These are phyloP conservation scores for Aspergillus neotritici DNA, from an alignment of 2,329 filamentous ascomycete genomes.

Conservation along the genomic window DNA sequence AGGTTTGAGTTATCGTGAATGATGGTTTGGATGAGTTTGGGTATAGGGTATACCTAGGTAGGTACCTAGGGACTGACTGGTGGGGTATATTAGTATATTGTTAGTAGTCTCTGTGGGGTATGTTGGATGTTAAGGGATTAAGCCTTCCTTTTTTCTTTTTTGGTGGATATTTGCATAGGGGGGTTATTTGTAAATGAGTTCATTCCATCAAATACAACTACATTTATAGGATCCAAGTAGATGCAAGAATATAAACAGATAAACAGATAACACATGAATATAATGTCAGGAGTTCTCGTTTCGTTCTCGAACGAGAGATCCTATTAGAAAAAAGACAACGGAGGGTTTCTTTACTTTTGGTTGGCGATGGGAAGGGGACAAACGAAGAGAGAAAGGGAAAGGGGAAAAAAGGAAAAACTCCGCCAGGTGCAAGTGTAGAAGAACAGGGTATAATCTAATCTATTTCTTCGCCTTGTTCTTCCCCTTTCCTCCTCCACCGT, in stretches of 20 bases:
- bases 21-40: neutral
- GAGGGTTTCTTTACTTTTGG: neutral
- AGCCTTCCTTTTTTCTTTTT: too few species aligned
- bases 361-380: neutral
- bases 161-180: too few species aligned
- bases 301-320: too few species aligned
- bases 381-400: neutral
- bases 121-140: neutral
- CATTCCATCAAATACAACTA: too few species aligned
- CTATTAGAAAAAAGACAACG: too few species aligned
- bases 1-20: constrained; percentile 3
- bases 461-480: constrained; percentile 35
- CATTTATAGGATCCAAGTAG: constrained; percentile 1
- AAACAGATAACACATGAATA: neutral
- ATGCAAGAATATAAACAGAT: constrained; percentile 1
- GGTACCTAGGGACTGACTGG: too few species aligned
- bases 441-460: constrained; percentile 21
- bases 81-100: too few species aligned
- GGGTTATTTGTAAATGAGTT: too few species aligned
- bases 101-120: neutral
- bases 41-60: neutral
- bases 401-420: constrained; percentile 13
- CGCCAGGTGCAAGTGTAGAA: constrained; percentile 8
- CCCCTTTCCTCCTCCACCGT: constrained; percentile 20
- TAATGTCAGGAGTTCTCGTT: too few species aligned